These are phyloP conservation scores for Reticulascus tulasneorum DNA, from an alignment of 2,329 filamentous ascomycete species.

Conservation along the genomic window DNA sequence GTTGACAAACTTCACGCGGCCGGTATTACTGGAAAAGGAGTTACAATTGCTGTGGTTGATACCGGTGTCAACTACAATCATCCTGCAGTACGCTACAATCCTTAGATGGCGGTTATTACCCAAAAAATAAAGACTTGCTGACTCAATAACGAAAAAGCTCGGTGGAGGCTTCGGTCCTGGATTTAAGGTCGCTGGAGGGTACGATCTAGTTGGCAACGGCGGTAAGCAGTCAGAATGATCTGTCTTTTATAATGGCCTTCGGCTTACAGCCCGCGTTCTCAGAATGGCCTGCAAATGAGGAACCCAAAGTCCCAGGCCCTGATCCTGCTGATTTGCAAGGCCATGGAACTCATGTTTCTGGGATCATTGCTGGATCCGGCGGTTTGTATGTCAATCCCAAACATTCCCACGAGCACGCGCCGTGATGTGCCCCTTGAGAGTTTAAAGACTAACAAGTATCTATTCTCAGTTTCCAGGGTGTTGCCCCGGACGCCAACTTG, in stretches of 20 bases:
- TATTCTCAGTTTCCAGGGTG: slow-evolving; percentile 2
- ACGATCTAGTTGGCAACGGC: slow-evolving; percentile 8
- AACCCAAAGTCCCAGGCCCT: slow-evolving; percentile 26
- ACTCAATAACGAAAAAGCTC: slow-evolving; percentile 3
- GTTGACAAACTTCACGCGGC: slow-evolving; percentile 32
- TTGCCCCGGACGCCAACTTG: slow-evolving; percentile 8
- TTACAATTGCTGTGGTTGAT: slow-evolving; percentile 10
- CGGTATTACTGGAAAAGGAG: slow-evolving; percentile 20
- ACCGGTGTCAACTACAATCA: slow-evolving; percentile 9
- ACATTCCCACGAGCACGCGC: too few species aligned
- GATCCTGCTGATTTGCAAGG: slow-evolving; percentile 27
- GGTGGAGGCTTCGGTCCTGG: slow-evolving; percentile 9
- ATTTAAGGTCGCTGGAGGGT: slow-evolving; percentile 12
- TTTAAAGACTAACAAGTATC: too few species aligned
- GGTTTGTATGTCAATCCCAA: slow-evolving; percentile 6
- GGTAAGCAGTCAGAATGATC: background rate
- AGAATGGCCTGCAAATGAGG: slow-evolving; percentile 23
- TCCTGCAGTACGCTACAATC: slow-evolving; percentile 4
- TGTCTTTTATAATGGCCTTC: slow-evolving; percentile 1
- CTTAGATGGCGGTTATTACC: background rate
- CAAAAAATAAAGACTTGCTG: background rate
- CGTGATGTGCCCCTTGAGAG: too few species aligned
- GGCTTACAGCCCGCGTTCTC: background rate
- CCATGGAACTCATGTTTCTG: slow-evolving; percentile 19
- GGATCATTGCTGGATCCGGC: slow-evolving; percentile 17